Conservation (phyloP, 305 asterid genomes). For the Petunia hybrid region DNA sequence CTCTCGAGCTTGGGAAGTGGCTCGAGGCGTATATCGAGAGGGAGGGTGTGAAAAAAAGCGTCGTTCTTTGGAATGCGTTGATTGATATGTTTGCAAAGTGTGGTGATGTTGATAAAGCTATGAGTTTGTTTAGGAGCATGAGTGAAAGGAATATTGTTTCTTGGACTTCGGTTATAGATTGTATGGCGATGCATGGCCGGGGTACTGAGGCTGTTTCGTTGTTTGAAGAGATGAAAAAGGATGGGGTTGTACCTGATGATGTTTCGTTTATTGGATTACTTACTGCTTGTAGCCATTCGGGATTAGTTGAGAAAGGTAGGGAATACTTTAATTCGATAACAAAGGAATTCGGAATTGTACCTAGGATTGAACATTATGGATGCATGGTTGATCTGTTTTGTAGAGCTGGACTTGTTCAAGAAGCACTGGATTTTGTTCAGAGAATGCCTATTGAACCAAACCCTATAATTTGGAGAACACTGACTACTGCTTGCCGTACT, state of each 20-base stretch:
- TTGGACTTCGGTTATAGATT: constrained; percentile 75
- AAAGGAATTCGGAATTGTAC: constrained; percentile 56
- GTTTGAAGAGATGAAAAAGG: constrained; percentile 73
- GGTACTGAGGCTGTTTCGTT: constrained; percentile 64
- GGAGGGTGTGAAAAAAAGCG: constrained; percentile 56
- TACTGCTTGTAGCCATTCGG: constrained; percentile 86
- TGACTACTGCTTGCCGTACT: constrained; percentile 60
- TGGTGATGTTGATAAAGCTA: constrained; percentile 73
- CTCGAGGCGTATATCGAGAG: constrained; percentile 59
- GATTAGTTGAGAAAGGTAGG: constrained; percentile 69
- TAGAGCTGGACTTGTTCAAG: constrained; percentile 67
- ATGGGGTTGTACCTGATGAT: constrained; percentile 60
- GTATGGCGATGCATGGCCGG: constrained; percentile 77
- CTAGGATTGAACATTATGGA: constrained; percentile 85
- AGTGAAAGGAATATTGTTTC: constrained; percentile 62
- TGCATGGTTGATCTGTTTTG: constrained; percentile 86
- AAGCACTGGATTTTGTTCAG: constrained; percentile 64
- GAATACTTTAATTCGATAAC: constrained; percentile 61
- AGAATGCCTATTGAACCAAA: constrained; percentile 72
- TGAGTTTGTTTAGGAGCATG: constrained; percentile 62
- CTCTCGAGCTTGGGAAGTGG: constrained; percentile 82
- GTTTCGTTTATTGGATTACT: constrained; percentile 76
- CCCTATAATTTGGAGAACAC: constrained; percentile 69
- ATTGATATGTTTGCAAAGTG: constrained; percentile 88
- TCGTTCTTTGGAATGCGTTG: constrained; percentile 65